These are phyloP conservation scores for Phialemoniopsis sp. DNA, from an alignment of 2,329 filamentous ascomycete genomes.

Conservation along the genomic window DNA sequence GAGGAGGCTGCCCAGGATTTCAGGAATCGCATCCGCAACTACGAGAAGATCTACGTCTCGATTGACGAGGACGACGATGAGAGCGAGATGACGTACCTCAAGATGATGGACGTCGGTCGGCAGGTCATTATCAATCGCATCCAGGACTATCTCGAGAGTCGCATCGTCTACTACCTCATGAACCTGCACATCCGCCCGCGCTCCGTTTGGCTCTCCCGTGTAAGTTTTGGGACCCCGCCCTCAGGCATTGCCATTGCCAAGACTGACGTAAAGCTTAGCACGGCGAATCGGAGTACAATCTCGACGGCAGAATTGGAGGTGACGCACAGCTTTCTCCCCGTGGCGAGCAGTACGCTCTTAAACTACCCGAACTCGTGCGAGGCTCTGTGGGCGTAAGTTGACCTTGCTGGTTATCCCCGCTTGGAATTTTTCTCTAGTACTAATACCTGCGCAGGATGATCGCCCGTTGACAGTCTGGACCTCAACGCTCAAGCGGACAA, in stretches of 20 bases:
- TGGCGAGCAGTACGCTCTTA: slow-evolving; percentile 81
- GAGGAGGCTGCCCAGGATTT: slow-evolving; percentile 90
- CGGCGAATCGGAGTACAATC: slow-evolving; percentile 90
- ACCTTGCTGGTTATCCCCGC: slow-evolving; percentile 15
- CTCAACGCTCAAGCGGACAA: slow-evolving; percentile 71
- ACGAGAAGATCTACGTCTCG: slow-evolving; percentile 94
- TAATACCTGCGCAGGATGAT: slow-evolving; percentile 39
- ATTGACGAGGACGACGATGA: slow-evolving; percentile 80
- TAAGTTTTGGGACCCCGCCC: slow-evolving; percentile 38
- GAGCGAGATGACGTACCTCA: slow-evolving; percentile 86
- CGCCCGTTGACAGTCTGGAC: slow-evolving; percentile 61
- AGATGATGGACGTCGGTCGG: slow-evolving; percentile 93
- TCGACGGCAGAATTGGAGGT: slow-evolving; percentile 86
- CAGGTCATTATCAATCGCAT: slow-evolving; percentile 98
- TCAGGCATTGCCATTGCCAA: slow-evolving; percentile 9
- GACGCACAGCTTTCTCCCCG: slow-evolving; percentile 83
- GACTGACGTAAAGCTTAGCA: slow-evolving; percentile 50
- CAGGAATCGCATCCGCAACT: slow-evolving; percentile 89
- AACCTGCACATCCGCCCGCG: slow-evolving; percentile 96
- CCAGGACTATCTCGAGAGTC: slow-evolving; percentile 91
- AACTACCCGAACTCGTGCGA: slow-evolving; percentile 78
- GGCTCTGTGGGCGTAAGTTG: slow-evolving; percentile 78
- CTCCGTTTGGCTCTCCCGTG: slow-evolving; percentile 92
- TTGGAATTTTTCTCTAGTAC: no score
- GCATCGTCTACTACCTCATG: slow-evolving; percentile 97